A percentile compares a stretch with the other conserved stretches of the same genome.
These are phyloP conservation scores for Lasiodiplodia citricola DNA, from an alignment of 2,329 filamentous ascomycete species.

Conservation along the genomic window DNA sequence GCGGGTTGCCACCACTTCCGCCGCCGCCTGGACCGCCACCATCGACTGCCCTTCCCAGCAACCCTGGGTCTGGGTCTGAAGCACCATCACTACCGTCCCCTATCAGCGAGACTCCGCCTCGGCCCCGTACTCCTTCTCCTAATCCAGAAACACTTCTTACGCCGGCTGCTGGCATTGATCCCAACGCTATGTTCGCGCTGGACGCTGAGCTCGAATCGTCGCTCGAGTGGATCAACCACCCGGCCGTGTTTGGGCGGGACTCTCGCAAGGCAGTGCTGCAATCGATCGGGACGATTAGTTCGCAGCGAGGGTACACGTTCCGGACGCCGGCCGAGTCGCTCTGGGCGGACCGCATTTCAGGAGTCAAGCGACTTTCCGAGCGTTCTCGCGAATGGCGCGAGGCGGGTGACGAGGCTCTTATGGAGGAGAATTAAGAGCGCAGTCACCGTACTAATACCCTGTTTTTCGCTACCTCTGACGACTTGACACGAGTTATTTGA, in stretches of 20 bases:
- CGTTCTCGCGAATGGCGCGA: constrained; percentile 92
- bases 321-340: constrained; percentile 86
- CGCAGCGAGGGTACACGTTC: constrained; percentile 92
- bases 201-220: constrained; percentile 89
- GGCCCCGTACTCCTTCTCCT: constrained; percentile 40
- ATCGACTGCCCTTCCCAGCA: constrained; percentile 47
- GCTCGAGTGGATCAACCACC: constrained; percentile 97
- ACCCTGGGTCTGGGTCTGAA: constrained; percentile 37
- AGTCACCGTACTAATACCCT: constrained; percentile 14
- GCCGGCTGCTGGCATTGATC: constrained; percentile 78
- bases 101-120: constrained; percentile 40
- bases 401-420: constrained; percentile 74
- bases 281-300: constrained; percentile 94
- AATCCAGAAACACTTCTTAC: constrained; percentile 46
- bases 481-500: constrained; percentile 23
- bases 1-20: constrained; percentile 87
- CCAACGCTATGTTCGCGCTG: constrained; percentile 79
- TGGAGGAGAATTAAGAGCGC: constrained; percentile 51
- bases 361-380: constrained; percentile 81
- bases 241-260: constrained; percentile 91
- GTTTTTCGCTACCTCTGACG: constrained; percentile 18
- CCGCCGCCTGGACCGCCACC: constrained; percentile 52
- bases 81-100: constrained; percentile 39
- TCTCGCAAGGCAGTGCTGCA: constrained; percentile 95
- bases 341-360: constrained; percentile 83